A percentile compares a stretch with the other conserved stretches of the same genome.
Conservation (phyloP, 352 stramenopile species). For the Phytophthora sp. region DNA sequence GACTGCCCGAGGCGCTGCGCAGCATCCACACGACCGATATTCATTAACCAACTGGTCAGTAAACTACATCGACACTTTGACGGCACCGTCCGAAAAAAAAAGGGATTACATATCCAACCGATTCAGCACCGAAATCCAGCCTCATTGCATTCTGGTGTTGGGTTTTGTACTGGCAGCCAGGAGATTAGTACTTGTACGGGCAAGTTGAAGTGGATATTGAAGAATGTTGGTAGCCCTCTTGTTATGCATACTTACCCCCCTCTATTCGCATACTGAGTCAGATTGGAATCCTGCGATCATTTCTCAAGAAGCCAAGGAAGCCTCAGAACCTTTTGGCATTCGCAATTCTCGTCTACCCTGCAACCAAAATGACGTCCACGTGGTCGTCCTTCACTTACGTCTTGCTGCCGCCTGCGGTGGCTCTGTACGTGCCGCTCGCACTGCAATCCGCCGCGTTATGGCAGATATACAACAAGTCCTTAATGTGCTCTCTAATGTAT, state of each 20-base stretch:
- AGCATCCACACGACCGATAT: constrained; percentile 20
- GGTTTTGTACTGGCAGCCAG: no score
- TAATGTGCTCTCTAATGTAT: constrained; percentile 15
- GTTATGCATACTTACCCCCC: not conserved
- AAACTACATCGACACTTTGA: no score
- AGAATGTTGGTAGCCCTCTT: not conserved
- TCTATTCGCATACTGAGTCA: constrained; percentile 26
- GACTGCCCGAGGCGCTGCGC: constrained; percentile 32
- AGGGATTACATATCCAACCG: no score
- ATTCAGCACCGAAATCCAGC: no score
- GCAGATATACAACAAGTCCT: no score
- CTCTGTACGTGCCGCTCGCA: constrained; percentile 57
- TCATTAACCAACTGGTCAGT: constrained; percentile 23
- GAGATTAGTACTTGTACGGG: no score
- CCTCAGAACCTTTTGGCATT: not conserved
- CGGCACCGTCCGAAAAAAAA: no score
- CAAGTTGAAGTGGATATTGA: constrained; percentile 34
- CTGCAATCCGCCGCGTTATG: not conserved
- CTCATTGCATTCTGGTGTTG: no score
- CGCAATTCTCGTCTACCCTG: no score
- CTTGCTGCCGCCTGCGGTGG: constrained; percentile 74
- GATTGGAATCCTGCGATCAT: constrained; percentile 7
- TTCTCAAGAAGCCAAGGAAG: constrained; percentile 22
- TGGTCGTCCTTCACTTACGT: constrained; percentile 84
- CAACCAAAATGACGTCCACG: constrained; percentile 56